Base-by-base conservation (phyloP, 371 early-diverging fungal genomes). In the Capillidium heterosporum region DNA sequence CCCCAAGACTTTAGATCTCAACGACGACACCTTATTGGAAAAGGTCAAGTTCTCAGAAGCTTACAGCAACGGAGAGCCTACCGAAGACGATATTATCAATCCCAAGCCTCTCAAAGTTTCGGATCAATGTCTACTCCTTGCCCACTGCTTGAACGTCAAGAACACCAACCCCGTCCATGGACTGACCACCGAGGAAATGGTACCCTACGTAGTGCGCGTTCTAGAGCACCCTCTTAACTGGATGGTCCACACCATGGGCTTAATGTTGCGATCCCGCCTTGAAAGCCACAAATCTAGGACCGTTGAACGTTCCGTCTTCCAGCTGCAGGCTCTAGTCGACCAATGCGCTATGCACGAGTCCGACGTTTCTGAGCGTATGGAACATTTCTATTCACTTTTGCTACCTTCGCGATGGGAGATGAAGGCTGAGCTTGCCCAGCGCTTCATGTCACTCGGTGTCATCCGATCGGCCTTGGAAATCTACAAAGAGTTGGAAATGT, bases 241-340 rank as follows among this genome's bases (percentile, higher is more conserved):
- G 95, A 87, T 87, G 71, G 88, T 96, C 11, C 85, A 93, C 70
- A 88, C 95, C 19, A 88, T 91, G 88, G 94, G 77, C 10, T 68
- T 96, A 23, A 66, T 96, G 47, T 69, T 87, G 44, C 80, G 93
- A 44, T 87, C 92, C 17, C 84, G 95, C 27, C 74, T 96, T 40
- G 97, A 96, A 67, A 63, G 82, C n/a, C 66, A 76, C 51, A 87
- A 87, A 58, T 73, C 82, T 1, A 78, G 94, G 49, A 95, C 93
- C 0, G 89, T 89, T 0, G 91, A 95, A 66, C 84, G 97, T 31
- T 76, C 91, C 10, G 82, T 75, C 0, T 71, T 96, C 55, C 97
- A 96, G 67, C 64, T 94, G 43, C 93, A 96, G 68, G 88, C 91
- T 1, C 69, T 95, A 17, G 94, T 93, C 0, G 93, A 95, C 64